Evolutionary conservation across 228 moss, liverwort and hornwort genomes (phyloP), one percentile per base, ranked within the genome.

Genomic region (Sphagnum fallax): DNA sequence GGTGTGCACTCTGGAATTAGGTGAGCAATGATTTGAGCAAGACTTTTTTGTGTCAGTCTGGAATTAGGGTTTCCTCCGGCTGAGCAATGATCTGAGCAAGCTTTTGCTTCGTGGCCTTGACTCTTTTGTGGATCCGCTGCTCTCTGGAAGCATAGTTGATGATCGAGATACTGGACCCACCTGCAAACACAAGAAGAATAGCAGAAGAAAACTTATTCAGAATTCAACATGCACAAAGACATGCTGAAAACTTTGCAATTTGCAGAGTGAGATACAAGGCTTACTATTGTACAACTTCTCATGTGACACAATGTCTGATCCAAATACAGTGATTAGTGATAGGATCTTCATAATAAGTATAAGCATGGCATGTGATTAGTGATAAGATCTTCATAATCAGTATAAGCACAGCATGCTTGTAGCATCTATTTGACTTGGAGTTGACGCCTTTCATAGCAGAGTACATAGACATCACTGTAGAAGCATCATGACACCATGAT

Each of bases 1-100:
- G 32, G 32, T 32, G 32, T 32, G 32, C 32, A 32, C 32, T 32
- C 32, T 32, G 32, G 32, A 32, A 32, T 32, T 32, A 0, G 32
- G 32, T 32, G 32, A 32, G 32, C 32, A 2, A 32, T 32, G 32
- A 32, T 32, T 32, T 32, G 32, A 32, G 32, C 32, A 32, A 32
- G 32, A 32, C 32, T 32, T 32, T 32, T 32, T 32, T 32, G 32
- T 1, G 2, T 32, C 32, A 32, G 32, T 32, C 2, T 32, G 32
- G 32, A 32, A 32, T 32, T 32, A 32, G 32, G 82, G 84, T 78
- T 84, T 87, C 76, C 92, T 88, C 67, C 92, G 92, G 81, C 95
- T 88, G 52, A 95, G 87, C 77, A 92, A 79, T 70, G 95, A 95
- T 79, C 92, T 90, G 67, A 95, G 89, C 76, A 95, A 87, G 87